These are phyloP conservation scores for Pyronema domesticum DNA, from an alignment of 495 filamentous ascomycete genomes.

Conservation along the genomic window DNA sequence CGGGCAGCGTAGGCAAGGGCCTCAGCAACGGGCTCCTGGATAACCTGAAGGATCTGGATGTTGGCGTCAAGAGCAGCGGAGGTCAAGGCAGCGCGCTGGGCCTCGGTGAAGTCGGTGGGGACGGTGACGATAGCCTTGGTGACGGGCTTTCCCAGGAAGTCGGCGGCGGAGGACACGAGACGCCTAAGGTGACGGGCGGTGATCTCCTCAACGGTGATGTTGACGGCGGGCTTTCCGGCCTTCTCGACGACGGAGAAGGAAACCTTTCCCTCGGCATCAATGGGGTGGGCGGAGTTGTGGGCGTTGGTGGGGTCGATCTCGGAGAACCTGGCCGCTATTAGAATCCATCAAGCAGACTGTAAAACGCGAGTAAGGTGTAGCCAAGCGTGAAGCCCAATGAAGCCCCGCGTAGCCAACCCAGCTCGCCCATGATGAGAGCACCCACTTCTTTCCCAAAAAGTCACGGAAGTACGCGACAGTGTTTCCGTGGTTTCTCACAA, in stretches of 20 bases:
- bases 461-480: slow-evolving; percentile 92
- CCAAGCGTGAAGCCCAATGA: background rate
- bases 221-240: slow-evolving; percentile 46
- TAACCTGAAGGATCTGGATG: slow-evolving; percentile 77
- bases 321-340: slow-evolving; percentile 9
- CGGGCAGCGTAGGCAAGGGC: slow-evolving; percentile 83
- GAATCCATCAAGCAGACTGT: background rate
- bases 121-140: slow-evolving; percentile 85
- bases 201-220: slow-evolving; percentile 65
- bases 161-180: slow-evolving; percentile 63
- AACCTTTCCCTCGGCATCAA: slow-evolving; percentile 51
- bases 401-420: background rate
- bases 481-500: slow-evolving; percentile 79
- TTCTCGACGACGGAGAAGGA: slow-evolving; percentile 73
- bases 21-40: slow-evolving; percentile 82
- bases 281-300: slow-evolving; percentile 81
- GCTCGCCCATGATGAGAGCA: background rate
- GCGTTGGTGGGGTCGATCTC: slow-evolving; percentile 81
- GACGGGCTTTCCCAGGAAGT: slow-evolving; percentile 80
- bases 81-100: slow-evolving; percentile 62
- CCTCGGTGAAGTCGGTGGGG: slow-evolving; percentile 78
- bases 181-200: slow-evolving; percentile 73
- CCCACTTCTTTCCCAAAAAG: slow-evolving; percentile 79
- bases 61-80: slow-evolving; percentile 64
- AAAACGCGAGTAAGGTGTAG: background rate